Conservation (phyloP, 1,139 yeast species). For the Geotrichum carabidarum region DNA sequence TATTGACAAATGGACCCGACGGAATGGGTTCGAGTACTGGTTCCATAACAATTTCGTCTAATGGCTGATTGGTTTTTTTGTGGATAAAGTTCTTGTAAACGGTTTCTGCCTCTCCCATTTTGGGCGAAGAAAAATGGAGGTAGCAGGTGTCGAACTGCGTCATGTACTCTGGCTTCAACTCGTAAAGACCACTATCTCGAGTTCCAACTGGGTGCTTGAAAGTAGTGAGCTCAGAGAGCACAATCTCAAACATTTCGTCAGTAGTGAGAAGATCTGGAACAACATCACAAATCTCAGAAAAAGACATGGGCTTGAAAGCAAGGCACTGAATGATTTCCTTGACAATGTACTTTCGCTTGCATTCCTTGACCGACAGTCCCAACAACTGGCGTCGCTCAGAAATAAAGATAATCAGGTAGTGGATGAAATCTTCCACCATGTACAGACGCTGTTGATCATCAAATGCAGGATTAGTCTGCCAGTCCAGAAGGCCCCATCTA, state of each 20-base stretch:
- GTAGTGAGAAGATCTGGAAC: slow-evolving; percentile 69
- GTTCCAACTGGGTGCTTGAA: slow-evolving; percentile 61
- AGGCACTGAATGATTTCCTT: slow-evolving; percentile 75
- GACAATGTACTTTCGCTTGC: slow-evolving; percentile 50
- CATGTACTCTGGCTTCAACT: slow-evolving; percentile 55
- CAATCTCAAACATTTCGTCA: slow-evolving; percentile 69
- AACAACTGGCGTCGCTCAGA: slow-evolving; percentile 63
- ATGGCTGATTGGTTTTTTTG: slow-evolving; percentile 28
- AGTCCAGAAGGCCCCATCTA: slow-evolving; percentile 64
- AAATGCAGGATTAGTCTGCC: slow-evolving; percentile 39
- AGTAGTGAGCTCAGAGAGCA: slow-evolving; percentile 54
- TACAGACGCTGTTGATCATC: slow-evolving; percentile 42
- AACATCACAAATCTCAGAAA: slow-evolving; percentile 60
- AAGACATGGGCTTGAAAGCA: slow-evolving; percentile 67
- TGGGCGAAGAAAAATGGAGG: slow-evolving; percentile 69
- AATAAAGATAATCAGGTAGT: slow-evolving; percentile 61
- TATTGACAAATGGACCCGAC: slow-evolving; percentile 33
- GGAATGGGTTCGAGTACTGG: slow-evolving; percentile 35
- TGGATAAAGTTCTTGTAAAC: slow-evolving; percentile 47
- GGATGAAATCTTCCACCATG: slow-evolving; percentile 76
- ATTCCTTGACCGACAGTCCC: slow-evolving; percentile 48
- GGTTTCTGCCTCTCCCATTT: slow-evolving; percentile 67
- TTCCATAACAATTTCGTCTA: slow-evolving; percentile 34
- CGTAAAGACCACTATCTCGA: slow-evolving; percentile 64
- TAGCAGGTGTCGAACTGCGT: slow-evolving; percentile 72